A percentile compares a stretch with the other conserved stretches of the same genome.
These are phyloP conservation scores for Chytriomyces sp. DNA, from an alignment of 192 early-diverging fungal species.

Conservation along the genomic window DNA sequence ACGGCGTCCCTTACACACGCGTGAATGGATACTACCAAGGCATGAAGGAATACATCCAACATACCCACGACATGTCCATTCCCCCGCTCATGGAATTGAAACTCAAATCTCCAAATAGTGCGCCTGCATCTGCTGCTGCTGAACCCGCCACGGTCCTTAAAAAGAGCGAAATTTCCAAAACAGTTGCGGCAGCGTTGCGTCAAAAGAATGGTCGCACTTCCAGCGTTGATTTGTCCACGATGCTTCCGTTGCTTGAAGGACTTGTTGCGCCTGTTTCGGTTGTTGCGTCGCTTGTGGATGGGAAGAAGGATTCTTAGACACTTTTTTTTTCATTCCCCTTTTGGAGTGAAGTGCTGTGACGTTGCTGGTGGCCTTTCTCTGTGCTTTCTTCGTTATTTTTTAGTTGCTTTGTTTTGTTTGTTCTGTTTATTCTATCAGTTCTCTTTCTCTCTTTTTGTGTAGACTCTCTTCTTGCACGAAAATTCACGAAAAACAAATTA, in stretches of 20 bases:
- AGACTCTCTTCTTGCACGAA: too few relatives aligned
- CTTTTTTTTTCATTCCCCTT: not conserved
- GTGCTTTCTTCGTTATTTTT: not conserved
- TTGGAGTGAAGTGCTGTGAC: not conserved
- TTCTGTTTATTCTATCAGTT: not conserved
- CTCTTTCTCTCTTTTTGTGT: not conserved
- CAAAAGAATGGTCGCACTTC: not conserved
- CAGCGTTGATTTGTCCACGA: not conserved
- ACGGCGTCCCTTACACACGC: constrained; percentile 12
- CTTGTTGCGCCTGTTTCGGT: not conserved
- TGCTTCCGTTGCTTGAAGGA: not conserved
- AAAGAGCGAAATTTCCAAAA: not conserved
- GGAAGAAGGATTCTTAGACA: not conserved
- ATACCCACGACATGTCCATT: not conserved
- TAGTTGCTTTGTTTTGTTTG: not conserved
- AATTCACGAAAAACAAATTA: too few relatives aligned
- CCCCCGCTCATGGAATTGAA: not conserved
- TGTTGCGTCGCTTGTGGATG: not conserved
- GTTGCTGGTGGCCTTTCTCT: not conserved
- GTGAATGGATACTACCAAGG: constrained; percentile 23
- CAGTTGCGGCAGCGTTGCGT: not conserved
- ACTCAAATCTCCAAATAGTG: not conserved
- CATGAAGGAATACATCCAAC: constrained; percentile 19
- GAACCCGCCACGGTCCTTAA: not conserved
- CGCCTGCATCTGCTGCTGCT: not conserved